A percentile compares a stretch with the other conserved stretches of the same genome.
Conservation (phyloP, 306 rosid genomes). For the Cucumis melo region DNA sequence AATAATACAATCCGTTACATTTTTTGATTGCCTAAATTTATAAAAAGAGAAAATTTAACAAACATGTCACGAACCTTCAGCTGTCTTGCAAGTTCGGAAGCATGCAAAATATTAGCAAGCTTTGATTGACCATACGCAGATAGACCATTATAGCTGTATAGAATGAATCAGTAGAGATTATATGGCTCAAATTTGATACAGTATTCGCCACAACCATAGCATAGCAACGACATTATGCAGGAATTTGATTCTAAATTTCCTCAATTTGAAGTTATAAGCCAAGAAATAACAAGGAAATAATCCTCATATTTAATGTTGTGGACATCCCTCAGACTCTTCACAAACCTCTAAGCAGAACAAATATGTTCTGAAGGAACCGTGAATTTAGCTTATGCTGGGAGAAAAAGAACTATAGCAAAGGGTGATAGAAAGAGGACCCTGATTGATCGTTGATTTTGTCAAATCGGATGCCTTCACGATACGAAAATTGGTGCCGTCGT, state of each 20-base stretch:
- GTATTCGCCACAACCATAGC: neutral
- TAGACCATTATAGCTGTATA: slow-evolving; percentile 41
- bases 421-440: slow-evolving; percentile 20
- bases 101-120: slow-evolving; percentile 67
- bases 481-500: slow-evolving; percentile 33
- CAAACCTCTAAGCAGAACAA: neutral
- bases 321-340: neutral
- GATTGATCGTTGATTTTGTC: slow-evolving; percentile 46
- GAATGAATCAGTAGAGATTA: neutral
- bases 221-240: neutral
- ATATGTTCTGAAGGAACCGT: neutral
- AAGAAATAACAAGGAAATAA: neutral
- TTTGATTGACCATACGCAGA: slow-evolving; percentile 77
- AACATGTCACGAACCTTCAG: slow-evolving; percentile 34
- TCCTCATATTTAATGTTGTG: neutral
- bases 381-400: neutral
- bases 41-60: neutral
- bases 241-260: neutral
- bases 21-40: neutral
- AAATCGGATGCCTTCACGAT: slow-evolving; percentile 50
- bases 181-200: neutral
- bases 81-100: slow-evolving; percentile 46
- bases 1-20: neutral
- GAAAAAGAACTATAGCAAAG: neutral
- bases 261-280: neutral